Evolutionary conservation across 345 rosid species (phyloP).

Genomic region (Rhodamnia rubescens): DNA sequence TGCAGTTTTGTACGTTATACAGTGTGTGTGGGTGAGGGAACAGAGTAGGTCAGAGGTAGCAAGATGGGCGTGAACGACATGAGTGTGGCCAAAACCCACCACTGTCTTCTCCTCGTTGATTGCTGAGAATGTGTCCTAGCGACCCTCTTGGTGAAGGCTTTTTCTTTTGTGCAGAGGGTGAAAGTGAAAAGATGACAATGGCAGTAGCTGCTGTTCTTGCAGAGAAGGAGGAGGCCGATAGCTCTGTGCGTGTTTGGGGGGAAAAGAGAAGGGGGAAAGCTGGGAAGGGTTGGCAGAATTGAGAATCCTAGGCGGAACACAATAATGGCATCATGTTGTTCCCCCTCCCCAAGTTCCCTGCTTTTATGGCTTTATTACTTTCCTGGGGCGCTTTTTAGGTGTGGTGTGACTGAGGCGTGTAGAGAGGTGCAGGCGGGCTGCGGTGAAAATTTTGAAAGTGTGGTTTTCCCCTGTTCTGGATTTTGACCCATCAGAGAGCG

Average conservation of each 20-base stretch:
- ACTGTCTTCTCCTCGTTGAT: not conserved
- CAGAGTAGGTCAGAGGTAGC: not conserved
- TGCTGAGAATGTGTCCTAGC: not conserved
- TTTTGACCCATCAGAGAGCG: not conserved
- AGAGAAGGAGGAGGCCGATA: not conserved
- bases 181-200: not conserved
- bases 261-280: not conserved
- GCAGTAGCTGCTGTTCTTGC: not conserved
- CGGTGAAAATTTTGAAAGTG: too few relatives aligned
- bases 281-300: not conserved
- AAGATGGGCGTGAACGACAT: not conserved
- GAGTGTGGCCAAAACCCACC: not conserved
- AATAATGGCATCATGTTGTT: not conserved
- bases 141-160: too few relatives aligned
- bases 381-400: not conserved
- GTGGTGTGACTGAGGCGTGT: not conserved
- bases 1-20: not conserved
- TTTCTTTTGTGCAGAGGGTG: not conserved
- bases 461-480: not conserved
- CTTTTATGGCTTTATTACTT: not conserved
- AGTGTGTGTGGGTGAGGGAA: not conserved
- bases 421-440: not conserved
- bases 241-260: not conserved
- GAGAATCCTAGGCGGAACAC: not conserved
- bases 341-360: not conserved